phyloP scores from a whole-genome alignment of 208 protist species.

The Acanthamoeba royreba region DNA sequence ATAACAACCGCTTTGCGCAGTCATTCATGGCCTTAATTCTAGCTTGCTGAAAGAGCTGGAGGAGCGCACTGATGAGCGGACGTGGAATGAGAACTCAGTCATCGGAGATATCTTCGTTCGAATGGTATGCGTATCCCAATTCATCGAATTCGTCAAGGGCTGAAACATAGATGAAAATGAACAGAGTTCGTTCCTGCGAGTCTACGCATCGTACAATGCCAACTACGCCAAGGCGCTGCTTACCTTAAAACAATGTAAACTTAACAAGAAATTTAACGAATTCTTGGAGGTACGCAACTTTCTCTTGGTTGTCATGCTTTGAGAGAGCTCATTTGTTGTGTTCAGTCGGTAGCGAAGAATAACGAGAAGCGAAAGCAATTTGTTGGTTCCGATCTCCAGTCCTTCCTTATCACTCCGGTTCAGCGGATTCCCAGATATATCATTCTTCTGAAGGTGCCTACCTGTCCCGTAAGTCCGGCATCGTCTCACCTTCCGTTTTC shows the following conservation, averaged over 20 bases:
- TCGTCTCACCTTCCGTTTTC: not conserved
- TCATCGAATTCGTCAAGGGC: too few relatives aligned
- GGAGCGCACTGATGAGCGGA: constrained; percentile 1
- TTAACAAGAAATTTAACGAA: constrained; percentile 32
- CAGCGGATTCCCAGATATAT: not conserved
- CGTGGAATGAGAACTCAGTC: constrained; percentile 35
- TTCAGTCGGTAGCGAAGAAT: not conserved
- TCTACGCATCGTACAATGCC: constrained; percentile 25
- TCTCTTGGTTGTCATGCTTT: not conserved
- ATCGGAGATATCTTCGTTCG: constrained; percentile 48
- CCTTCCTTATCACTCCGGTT: not conserved
- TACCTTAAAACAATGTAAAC: not conserved
- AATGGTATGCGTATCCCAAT: too few relatives aligned
- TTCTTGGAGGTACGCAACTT: not conserved
- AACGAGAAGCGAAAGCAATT: constrained; percentile 2
- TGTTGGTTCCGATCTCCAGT: not conserved
- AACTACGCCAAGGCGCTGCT: constrained; percentile 30
- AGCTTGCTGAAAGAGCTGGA: not conserved
- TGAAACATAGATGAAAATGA: too few relatives aligned
- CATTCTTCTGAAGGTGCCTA: not conserved
- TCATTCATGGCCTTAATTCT: constrained; percentile 29
- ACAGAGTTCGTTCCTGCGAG: constrained; percentile 26
- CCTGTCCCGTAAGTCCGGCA: not conserved
- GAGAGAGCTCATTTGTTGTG: not conserved
- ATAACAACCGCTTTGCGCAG: too few relatives aligned